These are phyloP conservation scores for Saccharomycopsis sp. DNA, from an alignment of 805 yeast species.

Conservation along the genomic window DNA sequence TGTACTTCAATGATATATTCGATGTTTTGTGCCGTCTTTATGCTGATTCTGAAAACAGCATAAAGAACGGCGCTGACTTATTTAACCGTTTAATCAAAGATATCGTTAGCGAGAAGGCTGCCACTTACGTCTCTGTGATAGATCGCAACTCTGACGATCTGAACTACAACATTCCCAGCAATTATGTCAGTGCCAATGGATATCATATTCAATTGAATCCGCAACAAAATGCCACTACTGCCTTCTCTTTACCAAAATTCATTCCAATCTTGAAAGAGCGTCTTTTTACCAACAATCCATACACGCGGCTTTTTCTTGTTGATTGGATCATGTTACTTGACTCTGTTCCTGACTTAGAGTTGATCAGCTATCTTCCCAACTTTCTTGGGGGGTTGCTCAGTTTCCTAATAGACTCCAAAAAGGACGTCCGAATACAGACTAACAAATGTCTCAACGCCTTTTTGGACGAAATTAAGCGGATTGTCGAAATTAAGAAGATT, in stretches of 20 bases:
- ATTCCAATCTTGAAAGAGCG: constrained; percentile 89
- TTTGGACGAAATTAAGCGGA: constrained; percentile 70
- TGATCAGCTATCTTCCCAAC: constrained; percentile 81
- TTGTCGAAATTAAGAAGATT: constrained; percentile 59
- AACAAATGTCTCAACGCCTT: constrained; percentile 68
- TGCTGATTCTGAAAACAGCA: constrained; percentile 86
- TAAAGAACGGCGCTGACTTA: constrained; percentile 91
- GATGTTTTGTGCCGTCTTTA: constrained; percentile 86
- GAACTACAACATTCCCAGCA: constrained; percentile 32
- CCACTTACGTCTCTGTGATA: constrained; percentile 73
- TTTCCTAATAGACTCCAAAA: constrained; percentile 74
- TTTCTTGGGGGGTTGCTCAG: constrained; percentile 78
- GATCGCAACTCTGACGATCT: constrained; percentile 41
- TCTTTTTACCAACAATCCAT: constrained; percentile 87
- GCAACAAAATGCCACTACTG: constrained; percentile 49
- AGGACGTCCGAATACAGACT: constrained; percentile 83
- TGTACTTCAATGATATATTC: constrained; percentile 89
- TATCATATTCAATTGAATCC: constrained; percentile 54
- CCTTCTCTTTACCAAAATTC: constrained; percentile 80
- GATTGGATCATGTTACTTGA: constrained; percentile 92
- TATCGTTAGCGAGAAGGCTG: constrained; percentile 89
- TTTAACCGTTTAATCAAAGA: constrained; percentile 87
- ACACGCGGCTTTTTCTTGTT: constrained; percentile 83
- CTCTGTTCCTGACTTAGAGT: constrained; percentile 85
- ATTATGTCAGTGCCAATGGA: constrained; percentile 49